phyloP scores from a whole-genome alignment of 306 rosid species.

The Delonix regia region DNA sequence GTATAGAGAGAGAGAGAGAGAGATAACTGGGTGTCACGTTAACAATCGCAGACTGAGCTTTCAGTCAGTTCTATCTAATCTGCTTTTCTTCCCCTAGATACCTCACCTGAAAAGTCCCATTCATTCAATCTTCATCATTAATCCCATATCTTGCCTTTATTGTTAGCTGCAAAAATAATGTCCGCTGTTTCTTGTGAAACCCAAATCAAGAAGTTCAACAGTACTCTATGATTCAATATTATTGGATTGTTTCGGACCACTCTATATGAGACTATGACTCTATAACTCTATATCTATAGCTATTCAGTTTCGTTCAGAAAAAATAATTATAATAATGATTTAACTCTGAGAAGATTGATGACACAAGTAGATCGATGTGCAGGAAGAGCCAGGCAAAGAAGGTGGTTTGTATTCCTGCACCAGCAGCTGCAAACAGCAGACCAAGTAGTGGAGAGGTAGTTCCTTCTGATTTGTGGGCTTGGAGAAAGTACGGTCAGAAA shows the following conservation, averaged over 20 bases:
- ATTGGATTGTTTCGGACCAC: no score
- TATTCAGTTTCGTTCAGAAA: not conserved
- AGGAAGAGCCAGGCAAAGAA: constrained; percentile 84
- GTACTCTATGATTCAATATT: not conserved
- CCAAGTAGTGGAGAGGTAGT: constrained; percentile 76
- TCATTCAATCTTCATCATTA: not conserved
- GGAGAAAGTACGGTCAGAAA: constrained; percentile 95
- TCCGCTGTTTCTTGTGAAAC: constrained; percentile 6
- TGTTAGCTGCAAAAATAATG: not conserved
- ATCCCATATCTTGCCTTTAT: not conserved
- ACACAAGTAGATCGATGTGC: not conserved
- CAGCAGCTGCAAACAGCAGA: constrained; percentile 73
- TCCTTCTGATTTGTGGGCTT: constrained; percentile 92
- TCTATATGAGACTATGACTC: no score
- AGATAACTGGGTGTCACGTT: constrained; percentile 35
- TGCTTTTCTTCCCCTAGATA: constrained; percentile 34
- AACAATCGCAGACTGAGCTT: constrained; percentile 45
- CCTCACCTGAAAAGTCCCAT: constrained; percentile 40
- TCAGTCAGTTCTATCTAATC: constrained; percentile 35
- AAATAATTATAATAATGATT: not conserved
- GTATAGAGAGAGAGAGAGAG: constrained; percentile 25
- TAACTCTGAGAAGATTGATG: not conserved
- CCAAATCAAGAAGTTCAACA: not conserved
- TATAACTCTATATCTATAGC: not conserved
- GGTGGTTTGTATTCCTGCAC: constrained; percentile 83